Percentiles rank a stretch among this genome's conserved stretches.
These are phyloP conservation scores for Paecilomyces variotii DNA, from an alignment of 2,329 filamentous ascomycete genomes.

Conservation along the genomic window DNA sequence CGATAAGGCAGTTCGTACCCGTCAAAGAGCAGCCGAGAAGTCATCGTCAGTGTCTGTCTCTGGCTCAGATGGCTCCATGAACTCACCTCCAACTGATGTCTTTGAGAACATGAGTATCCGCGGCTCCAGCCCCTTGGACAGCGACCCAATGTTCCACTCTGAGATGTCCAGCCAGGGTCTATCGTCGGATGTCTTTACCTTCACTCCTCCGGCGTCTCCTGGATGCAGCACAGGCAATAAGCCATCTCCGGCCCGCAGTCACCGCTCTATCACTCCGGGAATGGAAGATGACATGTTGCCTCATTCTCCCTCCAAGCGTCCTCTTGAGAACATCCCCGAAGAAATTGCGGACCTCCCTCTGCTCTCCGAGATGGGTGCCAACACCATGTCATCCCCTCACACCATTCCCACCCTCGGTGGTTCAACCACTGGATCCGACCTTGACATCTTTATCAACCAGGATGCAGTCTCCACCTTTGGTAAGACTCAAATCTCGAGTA, in stretches of 20 bases:
- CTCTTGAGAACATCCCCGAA: conserved; percentile 22
- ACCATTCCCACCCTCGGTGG: conserved; percentile 27
- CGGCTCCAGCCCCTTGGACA: conserved; percentile 24
- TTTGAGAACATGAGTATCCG: conserved; percentile 33
- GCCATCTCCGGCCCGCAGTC: conserved; percentile 26
- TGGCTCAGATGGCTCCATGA: conserved; percentile 31
- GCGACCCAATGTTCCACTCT: conserved; percentile 20
- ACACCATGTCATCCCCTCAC: conserved; percentile 29
- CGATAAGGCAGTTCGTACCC: conserved; percentile 49
- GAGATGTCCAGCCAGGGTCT: conserved; percentile 22
- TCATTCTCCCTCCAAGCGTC: conserved; percentile 23
- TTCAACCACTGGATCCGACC: conserved; percentile 27
- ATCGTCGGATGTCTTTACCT: conserved; percentile 35
- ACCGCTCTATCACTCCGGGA: conserved; percentile 30
- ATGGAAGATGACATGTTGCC: conserved; percentile 31
- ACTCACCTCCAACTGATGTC: conserved; percentile 35
- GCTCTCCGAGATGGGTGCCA: conserved; percentile 22
- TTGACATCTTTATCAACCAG: conserved; percentile 35
- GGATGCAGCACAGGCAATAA: conserved; percentile 31
- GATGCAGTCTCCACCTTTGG: conserved; percentile 20
- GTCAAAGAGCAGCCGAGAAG: conserved; percentile 34
- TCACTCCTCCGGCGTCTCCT: conserved; percentile 41
- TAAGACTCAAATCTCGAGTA: conserved; percentile 21
- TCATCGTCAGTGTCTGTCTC: conserved; percentile 27
- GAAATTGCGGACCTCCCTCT: conserved; percentile 20